phyloP scores from a whole-genome alignment of 2,329 filamentous ascomycete genomes.

The Fusarium sp. region DNA sequence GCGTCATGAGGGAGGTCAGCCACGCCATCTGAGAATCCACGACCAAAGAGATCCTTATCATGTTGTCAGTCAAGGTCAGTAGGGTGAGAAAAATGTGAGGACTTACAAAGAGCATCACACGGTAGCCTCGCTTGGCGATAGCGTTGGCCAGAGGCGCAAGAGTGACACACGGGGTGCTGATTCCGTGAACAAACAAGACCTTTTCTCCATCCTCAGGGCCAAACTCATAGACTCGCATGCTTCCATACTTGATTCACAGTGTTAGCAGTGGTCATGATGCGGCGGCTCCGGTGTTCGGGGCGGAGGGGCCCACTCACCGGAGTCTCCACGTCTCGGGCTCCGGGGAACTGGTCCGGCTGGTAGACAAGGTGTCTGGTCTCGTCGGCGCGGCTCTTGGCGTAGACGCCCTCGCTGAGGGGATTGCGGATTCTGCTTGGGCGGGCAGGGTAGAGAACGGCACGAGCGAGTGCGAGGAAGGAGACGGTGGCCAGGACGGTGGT shows the following conservation, averaged over 20 bases:
- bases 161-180: conserved; percentile 83
- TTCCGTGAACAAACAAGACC: conserved; percentile 84
- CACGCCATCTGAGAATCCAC: conserved; percentile 75
- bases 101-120: conserved; percentile 81
- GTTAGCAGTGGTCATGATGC: conserved; percentile 11
- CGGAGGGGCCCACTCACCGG: conserved; percentile 58
- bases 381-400: conserved; percentile 48
- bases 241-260: conserved; percentile 68
- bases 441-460: conserved; percentile 54
- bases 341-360: conserved; percentile 75
- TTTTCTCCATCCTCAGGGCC: conserved; percentile 79
- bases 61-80: conserved; percentile 5
- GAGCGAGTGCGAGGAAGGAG: conserved; percentile 51
- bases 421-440: conserved; percentile 55
- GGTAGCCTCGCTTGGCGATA: conserved; percentile 76
- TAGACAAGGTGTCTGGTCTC: conserved; percentile 63
- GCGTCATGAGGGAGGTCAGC: conserved; percentile 77
- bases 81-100: conserved; percentile 10
- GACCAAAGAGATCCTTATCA: conserved; percentile 73
- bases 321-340: conserved; percentile 77
- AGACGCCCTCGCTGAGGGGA: conserved; percentile 57
- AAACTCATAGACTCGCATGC: conserved; percentile 84
- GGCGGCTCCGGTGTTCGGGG: background rate
- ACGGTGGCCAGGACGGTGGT: conserved; percentile 58
- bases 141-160: conserved; percentile 74